Evolutionary conservation across 2,329 filamentous ascomycete genomes (phyloP).

Genomic region (Hypoxylon sp.): DNA sequence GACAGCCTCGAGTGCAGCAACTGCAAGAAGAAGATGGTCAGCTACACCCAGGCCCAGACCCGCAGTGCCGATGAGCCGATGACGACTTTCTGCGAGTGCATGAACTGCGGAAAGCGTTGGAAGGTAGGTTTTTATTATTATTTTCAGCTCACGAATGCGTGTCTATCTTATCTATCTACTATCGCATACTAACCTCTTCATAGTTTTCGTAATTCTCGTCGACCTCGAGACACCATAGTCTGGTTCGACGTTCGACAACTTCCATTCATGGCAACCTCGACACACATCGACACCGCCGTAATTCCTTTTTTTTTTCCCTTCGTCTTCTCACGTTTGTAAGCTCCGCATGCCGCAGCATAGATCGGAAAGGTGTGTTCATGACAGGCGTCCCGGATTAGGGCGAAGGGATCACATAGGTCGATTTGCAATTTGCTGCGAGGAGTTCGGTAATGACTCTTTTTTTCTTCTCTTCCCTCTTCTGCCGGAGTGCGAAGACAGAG

Average conservation of each 20-base stretch:
- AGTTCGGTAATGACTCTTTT: constrained; percentile 25
- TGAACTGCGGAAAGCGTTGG: constrained; percentile 76
- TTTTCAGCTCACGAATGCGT: constrained; percentile 24
- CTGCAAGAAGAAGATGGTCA: constrained; percentile 93
- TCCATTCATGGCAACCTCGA: not conserved
- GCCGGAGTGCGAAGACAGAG: not conserved
- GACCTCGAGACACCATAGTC: not conserved
- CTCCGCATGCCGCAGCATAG: constrained; percentile 29
- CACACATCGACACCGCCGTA: not conserved
- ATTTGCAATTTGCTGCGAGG: constrained; percentile 36
- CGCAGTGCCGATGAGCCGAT: constrained; percentile 94
- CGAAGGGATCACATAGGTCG: constrained; percentile 12
- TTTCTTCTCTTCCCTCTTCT: not conserved
- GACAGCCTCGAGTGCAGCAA: constrained; percentile 89
- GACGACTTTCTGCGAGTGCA: constrained; percentile 81
- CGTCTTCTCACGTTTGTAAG: constrained; percentile 7
- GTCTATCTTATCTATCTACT: not conserved
- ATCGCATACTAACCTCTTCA: constrained; percentile 44
- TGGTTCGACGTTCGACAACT: no score
- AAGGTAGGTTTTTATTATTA: constrained; percentile 65
- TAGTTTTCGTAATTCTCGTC: constrained; percentile 45
- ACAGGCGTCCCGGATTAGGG: constrained; percentile 30
- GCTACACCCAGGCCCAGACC: constrained; percentile 96
- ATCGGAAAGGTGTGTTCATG: constrained; percentile 24
- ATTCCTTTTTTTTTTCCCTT: not conserved